A percentile compares a stretch with the other conserved stretches of the same genome.
phyloP scores from a whole-genome alignment of 768 basidiomycete species.

The Russula olivacea region DNA sequence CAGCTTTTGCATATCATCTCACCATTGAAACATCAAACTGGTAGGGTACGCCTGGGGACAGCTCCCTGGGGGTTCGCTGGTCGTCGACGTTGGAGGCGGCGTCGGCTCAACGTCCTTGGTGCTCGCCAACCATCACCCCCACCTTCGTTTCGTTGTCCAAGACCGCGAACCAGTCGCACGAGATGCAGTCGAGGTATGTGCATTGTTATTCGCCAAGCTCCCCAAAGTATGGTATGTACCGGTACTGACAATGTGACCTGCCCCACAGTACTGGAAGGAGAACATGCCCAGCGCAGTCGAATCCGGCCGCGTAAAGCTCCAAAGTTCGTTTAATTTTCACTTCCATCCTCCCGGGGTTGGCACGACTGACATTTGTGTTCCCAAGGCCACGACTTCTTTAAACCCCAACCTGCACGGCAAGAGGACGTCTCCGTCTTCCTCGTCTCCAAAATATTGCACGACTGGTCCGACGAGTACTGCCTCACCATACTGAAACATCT shows the following conservation, averaged over 20 bases:
- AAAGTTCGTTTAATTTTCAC: not conserved
- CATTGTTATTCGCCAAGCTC: not conserved
- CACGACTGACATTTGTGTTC: not conserved
- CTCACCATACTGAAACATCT: slow-evolving; percentile 6
- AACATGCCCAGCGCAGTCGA: slow-evolving; percentile 1
- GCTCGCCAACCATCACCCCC: not conserved
- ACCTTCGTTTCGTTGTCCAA: slow-evolving; percentile 16
- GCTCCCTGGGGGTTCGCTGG: slow-evolving; percentile 5
- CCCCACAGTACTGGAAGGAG: slow-evolving; percentile 7
- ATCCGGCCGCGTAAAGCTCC: not conserved
- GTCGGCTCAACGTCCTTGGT: slow-evolving; percentile 9
- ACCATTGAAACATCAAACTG: not conserved
- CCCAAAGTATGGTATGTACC: not conserved
- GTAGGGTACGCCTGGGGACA: slow-evolving; percentile 9
- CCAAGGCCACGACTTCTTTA: slow-evolving; percentile 5
- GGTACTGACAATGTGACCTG: not conserved
- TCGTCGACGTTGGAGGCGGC: slow-evolving; percentile 17
- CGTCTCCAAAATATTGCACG: not conserved
- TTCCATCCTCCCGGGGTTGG: too few relatives aligned
- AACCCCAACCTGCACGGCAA: not conserved
- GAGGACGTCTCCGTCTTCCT: slow-evolving; percentile 8
- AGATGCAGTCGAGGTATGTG: slow-evolving; percentile 8
- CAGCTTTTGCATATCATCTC: not conserved
- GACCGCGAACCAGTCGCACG: slow-evolving; percentile 1
- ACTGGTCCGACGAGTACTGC: slow-evolving; percentile 33